phyloP scores from a whole-genome alignment of 139 green algal genomes.

The Volvox reticuliferus region DNA sequence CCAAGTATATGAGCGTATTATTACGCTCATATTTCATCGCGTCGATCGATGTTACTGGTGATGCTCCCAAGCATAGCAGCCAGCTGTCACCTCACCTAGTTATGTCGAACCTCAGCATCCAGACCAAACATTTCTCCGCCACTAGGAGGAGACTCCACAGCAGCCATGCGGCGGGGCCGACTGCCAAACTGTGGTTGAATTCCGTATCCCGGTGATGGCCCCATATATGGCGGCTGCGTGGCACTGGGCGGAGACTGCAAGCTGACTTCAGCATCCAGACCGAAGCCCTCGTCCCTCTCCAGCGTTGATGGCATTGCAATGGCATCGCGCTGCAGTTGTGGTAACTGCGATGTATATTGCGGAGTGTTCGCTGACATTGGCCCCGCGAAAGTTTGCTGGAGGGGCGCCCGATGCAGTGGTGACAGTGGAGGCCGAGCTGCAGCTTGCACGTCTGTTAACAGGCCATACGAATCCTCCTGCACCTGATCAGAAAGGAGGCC shows the following conservation, averaged over 20 bases:
- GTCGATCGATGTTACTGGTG: background rate
- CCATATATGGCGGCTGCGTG: background rate
- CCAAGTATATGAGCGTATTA: background rate
- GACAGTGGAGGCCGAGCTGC: background rate
- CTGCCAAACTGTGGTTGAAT: background rate
- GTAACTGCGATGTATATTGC: background rate
- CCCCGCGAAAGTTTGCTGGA: too few species aligned
- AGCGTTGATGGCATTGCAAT: background rate
- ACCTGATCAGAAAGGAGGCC: background rate
- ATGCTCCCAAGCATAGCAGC: background rate
- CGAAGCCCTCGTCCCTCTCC: background rate
- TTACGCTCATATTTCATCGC: background rate
- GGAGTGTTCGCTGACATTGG: too few species aligned
- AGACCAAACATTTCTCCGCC: background rate
- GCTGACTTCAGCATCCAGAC: slow-evolving; percentile 8
- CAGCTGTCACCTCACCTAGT: background rate
- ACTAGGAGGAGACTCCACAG: background rate
- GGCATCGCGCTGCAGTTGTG: background rate
- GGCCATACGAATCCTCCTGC: background rate
- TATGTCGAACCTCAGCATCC: slow-evolving; percentile 9
- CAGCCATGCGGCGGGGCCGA: background rate
- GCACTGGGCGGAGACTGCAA: background rate
- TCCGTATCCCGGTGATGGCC: background rate
- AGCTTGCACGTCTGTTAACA: background rate
- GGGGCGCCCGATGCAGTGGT: too few species aligned